Conservation (phyloP, 2,329 filamentous ascomycete species). For the Colletotrichum sp. region DNA sequence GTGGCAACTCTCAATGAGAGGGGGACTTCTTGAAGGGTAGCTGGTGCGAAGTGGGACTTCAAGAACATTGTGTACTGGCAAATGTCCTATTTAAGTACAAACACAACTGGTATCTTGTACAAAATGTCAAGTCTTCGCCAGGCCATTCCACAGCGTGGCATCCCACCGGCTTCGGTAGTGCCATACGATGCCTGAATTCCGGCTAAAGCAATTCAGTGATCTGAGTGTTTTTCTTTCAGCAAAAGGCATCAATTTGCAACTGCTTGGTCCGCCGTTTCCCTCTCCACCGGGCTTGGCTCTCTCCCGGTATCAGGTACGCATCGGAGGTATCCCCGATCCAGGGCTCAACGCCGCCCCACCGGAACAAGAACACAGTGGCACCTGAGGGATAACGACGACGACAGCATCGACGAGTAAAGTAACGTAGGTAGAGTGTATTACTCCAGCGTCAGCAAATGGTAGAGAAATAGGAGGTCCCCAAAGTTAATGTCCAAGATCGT, state of each 20-base stretch:
- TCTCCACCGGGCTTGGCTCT: background rate
- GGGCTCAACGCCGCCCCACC: background rate
- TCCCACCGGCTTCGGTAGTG: background rate
- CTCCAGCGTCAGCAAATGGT: no score
- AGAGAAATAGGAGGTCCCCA: no score
- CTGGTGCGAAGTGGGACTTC: background rate
- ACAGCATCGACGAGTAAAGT: no score
- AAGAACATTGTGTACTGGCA: background rate
- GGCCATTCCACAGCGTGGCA: fast-evolving
- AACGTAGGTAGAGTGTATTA: no score
- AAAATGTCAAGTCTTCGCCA: background rate
- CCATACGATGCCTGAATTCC: background rate
- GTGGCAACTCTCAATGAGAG: fast-evolving
- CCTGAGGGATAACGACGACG: no score
- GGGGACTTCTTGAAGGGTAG: background rate
- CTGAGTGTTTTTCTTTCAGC: background rate
- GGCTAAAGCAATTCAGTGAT: background rate
- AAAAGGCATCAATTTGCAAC: background rate
- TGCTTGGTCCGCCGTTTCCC: background rate
- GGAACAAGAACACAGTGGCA: background rate
- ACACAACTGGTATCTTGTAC: background rate
- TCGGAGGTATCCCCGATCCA: background rate
- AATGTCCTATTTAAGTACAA: background rate
- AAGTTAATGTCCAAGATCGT: no score
- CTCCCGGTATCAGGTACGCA: background rate